Evolutionary conservation across 495 filamentous ascomycete species (phyloP), one percentile per base, ranked within the genome.

Genomic region (Xylaria scruposa): DNA sequence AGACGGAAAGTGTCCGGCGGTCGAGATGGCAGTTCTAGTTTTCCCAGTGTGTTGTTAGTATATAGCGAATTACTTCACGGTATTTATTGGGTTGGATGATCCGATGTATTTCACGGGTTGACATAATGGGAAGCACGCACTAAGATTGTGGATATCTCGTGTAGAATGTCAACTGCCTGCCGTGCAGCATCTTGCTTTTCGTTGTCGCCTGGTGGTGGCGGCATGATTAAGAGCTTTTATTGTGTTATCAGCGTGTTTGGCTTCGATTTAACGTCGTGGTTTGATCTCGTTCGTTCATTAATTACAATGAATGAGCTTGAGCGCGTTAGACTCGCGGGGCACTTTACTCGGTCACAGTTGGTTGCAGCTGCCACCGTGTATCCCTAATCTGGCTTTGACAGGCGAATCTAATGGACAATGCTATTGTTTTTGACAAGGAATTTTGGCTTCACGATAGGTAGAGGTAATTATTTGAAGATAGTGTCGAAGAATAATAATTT

Each of bases 111-210:
- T 33, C 12, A 42, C 3, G 46, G 42, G 24, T 24, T 33, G 31
- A n/a, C 29, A 33, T 19, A 40, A n/a, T n/a, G 8, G n/a, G 26
- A 29, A 8, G 19, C 36, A 72, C 79, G 65, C 51, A 98, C 96
- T 64, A 99, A 85, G 24, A 99, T 87, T 21, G 89, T 92, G 49
- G 95, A 93, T 72, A 99, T 97, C 81, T 99, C 96, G 72, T 96
- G 90, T 60, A 99, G 87, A 70, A 98, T 95, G 81, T 98, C 94
- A 71, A 98, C 94, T 70, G 97, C 93, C 81, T 98, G 94, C 33
- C 94, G 91, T n/a, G 96, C 96, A 19, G 95, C 95, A 78, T 91
- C 90, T 75, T 94, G 93, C 82, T 97, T 97, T 67, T 91, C 88
- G 70, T 85, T 88, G 10, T 83, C 75, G 83, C 67, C 59, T 67